Evolutionary conservation across 2,329 filamentous ascomycete genomes (phyloP), one percentile per base, ranked within the genome.

Genomic region (Fusarium sp.): DNA sequence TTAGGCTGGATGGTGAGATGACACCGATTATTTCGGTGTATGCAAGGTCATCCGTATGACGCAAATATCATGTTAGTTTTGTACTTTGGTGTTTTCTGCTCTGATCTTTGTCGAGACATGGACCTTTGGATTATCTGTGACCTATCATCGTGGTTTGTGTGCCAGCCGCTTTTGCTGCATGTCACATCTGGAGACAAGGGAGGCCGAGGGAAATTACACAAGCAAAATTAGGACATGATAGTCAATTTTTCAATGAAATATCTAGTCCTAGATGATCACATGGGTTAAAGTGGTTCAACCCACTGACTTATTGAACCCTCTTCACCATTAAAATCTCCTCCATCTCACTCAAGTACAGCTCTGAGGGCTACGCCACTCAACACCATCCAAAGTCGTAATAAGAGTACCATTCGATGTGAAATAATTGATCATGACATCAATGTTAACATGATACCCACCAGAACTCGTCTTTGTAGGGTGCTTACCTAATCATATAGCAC

Each of bases 391-490:
- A 6, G 18, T 56, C 0, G 66, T 69, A 5, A 33, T 62, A 18
- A 68, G 29, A 3, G 57, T 64, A n/a, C 64, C 66, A 27, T 51
- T 67, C 14, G 66, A 61, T 10, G 64, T 49, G 7, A 69, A 57
- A 7, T 58, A 8, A 16, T 69, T 67, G 6, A 23, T 58, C 18
- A 67, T 27, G n/a, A 67, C 31, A 49, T 69, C 64, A 16, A 69
- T 58, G 0, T 14, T 18, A 0, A 61, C 36, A 0, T 69, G 57
- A 38, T 62, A 69, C 2, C 66, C 61, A 10, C 18, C 31, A 3
- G 27, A 36, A 4, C 64, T 56, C n/a, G 82, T 83, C 55, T 74
- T n/a, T n/a, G n/a, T n/a, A n/a, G 25, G 6, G 7, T 27, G 25
- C 25, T 27, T 27, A 27, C 25, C 25, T 27, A 27, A 9, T 27